Evolutionary conservation across 2,329 filamentous ascomycete genomes (phyloP), one percentile per base, ranked within the genome.

Genomic region (Aspergillus viridinutans): DNA sequence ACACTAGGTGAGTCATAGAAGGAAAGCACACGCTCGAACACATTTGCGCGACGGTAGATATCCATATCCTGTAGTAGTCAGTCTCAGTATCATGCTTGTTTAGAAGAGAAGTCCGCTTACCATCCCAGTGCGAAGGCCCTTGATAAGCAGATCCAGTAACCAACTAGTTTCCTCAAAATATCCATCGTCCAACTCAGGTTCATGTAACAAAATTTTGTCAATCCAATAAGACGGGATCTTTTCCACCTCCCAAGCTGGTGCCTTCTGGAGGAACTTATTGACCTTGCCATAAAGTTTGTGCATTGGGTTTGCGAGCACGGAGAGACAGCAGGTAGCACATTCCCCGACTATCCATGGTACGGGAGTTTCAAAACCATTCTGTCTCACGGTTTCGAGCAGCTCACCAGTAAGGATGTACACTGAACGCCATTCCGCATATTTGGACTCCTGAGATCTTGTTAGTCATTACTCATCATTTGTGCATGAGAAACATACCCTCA

Each of bases 221-320:
- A 87, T 75, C 78, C 84, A 86, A 67, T 85, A 83, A 1, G 79
- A 78, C 0, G 83, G 78, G 4, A 87, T 71, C 49, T 81, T 82
- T 28, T 73, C 72, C 10, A 81, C 69, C 12, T 86, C 81, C 93
- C 93, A 97, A 25, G 81, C 74, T 0, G 93, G 92, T 0, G 86
- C 84, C 52, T 86, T 86, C 23, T 90, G 90, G 38, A 97, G 83
- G 71, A 92, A 97, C 5, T 82, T 80, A 76, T 96, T 96, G 74
- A 94, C 78, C 70, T 96, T 96, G 57, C 86, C 84, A 71, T 96
- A 97, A 40, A 97, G 83, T 58, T 84, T 85, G 69, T 96, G 90
- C 17, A 91, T 81, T 0, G 93, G 93, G 59, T 90, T 87, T 23
- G 81, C 83, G 49, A 96, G 76, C 17, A 96, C 85, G 1, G 82